phyloP scores from a whole-genome alignment of 805 yeast genomes.

The Saccharomyces jurei region DNA sequence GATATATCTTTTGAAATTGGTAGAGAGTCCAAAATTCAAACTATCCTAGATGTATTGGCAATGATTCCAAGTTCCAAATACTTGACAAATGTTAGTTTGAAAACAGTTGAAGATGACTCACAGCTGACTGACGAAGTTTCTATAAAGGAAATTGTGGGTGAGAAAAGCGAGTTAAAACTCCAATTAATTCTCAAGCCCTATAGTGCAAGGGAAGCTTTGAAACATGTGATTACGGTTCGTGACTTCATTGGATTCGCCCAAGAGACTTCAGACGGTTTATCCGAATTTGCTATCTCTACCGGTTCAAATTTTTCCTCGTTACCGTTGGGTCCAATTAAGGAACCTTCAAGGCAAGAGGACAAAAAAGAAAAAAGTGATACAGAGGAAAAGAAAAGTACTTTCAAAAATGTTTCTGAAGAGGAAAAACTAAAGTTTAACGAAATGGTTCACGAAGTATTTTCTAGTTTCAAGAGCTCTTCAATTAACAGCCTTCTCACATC shows the following conservation, averaged over 20 bases:
- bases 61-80: constrained; percentile 23
- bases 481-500: constrained; percentile 14
- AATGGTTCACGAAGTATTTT: constrained; percentile 19
- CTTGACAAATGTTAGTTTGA: constrained; percentile 24
- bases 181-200: constrained; percentile 22
- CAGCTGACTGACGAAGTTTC: constrained; percentile 15
- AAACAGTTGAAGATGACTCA: constrained; percentile 7
- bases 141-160: constrained; percentile 11
- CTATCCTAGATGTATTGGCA: constrained; percentile 21
- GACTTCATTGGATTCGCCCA: constrained; percentile 29
- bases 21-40: constrained; percentile 22
- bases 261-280: constrained; percentile 26
- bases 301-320: constrained; percentile 25
- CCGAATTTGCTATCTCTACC: constrained; percentile 29
- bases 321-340: constrained; percentile 18
- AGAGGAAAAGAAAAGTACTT: constrained; percentile 15
- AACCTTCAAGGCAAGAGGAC: constrained; percentile 7
- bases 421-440: constrained; percentile 22
- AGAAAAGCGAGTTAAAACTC: constrained; percentile 9
- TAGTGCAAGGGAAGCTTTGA: constrained; percentile 24
- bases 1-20: constrained; percentile 20
- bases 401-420: constrained; percentile 22
- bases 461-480: constrained; percentile 12
- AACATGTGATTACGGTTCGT: constrained; percentile 26
- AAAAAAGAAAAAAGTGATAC: constrained; percentile 8